These are phyloP conservation scores for Polytolypa hystricis DNA, from an alignment of 2,329 filamentous ascomycete genomes.

Conservation along the genomic window DNA sequence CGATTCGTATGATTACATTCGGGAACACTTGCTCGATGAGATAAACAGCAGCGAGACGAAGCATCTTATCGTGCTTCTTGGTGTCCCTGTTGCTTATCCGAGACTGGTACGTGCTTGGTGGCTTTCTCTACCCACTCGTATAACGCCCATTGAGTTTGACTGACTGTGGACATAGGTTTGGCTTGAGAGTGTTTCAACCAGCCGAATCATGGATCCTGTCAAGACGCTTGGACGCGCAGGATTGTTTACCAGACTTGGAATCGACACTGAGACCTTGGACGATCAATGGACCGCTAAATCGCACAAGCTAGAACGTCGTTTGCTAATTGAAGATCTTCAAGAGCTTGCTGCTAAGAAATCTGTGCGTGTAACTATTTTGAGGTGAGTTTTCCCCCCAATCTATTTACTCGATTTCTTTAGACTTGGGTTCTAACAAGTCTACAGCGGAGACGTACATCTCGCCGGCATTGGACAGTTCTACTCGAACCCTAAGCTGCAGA, in stretches of 20 bases:
- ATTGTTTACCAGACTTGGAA: constrained; percentile 64
- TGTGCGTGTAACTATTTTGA: constrained; percentile 79
- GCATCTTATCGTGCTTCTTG: constrained; percentile 77
- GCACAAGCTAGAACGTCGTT: constrained; percentile 80
- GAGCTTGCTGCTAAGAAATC: constrained; percentile 89
- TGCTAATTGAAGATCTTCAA: constrained; percentile 82
- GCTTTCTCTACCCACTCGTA: background rate
- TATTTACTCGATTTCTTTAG: background rate
- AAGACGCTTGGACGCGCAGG: constrained; percentile 79
- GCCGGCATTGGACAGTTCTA: constrained; percentile 91
- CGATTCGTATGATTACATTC: constrained; percentile 74
- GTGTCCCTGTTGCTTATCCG: constrained; percentile 74
- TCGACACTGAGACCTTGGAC: constrained; percentile 81
- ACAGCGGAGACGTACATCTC: constrained; percentile 81
- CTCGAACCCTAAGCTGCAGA: constrained; percentile 69
- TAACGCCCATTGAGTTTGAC: background rate
- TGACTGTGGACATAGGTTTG: constrained; percentile 43
- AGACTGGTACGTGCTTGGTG: constrained; percentile 48
- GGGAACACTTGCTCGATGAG: constrained; percentile 73
- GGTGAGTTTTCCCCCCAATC: constrained; percentile 31
- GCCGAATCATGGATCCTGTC: constrained; percentile 72
- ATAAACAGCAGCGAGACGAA: constrained; percentile 75
- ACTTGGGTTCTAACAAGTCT: constrained; percentile 14
- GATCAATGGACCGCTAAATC: constrained; percentile 97
- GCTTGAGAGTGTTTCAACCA: constrained; percentile 63